Conservation (phyloP, 2,329 filamentous ascomycete genomes). For the Raffaelea ambrosiae region DNA sequence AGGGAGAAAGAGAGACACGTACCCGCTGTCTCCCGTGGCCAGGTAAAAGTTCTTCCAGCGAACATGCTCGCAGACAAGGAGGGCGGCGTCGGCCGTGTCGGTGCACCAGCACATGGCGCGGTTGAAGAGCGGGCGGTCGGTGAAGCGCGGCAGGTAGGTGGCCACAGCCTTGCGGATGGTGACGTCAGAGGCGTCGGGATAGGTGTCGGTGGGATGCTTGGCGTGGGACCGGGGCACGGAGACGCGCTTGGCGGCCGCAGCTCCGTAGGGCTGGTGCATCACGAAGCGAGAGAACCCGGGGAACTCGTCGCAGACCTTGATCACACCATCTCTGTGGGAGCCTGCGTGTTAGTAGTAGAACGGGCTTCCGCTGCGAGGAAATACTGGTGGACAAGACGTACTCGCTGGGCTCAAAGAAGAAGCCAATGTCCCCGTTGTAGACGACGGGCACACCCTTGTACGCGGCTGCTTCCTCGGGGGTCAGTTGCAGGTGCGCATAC, state of each 20-base stretch:
- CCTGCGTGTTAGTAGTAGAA: neutral
- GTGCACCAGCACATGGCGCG: slow-evolving; percentile 8
- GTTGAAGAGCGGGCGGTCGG: slow-evolving; percentile 2
- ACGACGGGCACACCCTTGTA: slow-evolving; percentile 34
- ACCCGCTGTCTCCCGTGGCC: slow-evolving; percentile 48
- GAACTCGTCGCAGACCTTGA: slow-evolving; percentile 30
- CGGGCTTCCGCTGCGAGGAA: too few species aligned
- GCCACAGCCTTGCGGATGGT: slow-evolving; percentile 5
- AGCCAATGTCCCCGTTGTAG: slow-evolving; percentile 37
- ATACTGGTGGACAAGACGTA: slow-evolving; percentile 8
- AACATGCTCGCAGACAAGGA: slow-evolving; percentile 26
- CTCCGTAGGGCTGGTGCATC: slow-evolving; percentile 24
- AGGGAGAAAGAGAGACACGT: neutral
- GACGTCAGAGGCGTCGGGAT: slow-evolving; percentile 22
- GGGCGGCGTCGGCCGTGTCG: slow-evolving; percentile 4
- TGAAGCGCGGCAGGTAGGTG: slow-evolving; percentile 3
- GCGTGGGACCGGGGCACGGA: slow-evolving; percentile 27
- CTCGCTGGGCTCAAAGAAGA: slow-evolving; percentile 40
- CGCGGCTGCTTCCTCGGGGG: slow-evolving; percentile 27
- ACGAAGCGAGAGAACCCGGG: slow-evolving; percentile 29
- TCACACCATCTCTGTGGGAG: slow-evolving; percentile 17
- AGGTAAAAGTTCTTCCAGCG: slow-evolving; percentile 40
- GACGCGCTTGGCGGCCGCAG: slow-evolving; percentile 17
- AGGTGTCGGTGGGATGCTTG: slow-evolving; percentile 26
- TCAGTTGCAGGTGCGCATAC: slow-evolving; percentile 33